A percentile compares a stretch with the other conserved stretches of the same genome.
phyloP scores from a whole-genome alignment of 176 grass and related monocot species.

The Oryza coarctata region DNA sequence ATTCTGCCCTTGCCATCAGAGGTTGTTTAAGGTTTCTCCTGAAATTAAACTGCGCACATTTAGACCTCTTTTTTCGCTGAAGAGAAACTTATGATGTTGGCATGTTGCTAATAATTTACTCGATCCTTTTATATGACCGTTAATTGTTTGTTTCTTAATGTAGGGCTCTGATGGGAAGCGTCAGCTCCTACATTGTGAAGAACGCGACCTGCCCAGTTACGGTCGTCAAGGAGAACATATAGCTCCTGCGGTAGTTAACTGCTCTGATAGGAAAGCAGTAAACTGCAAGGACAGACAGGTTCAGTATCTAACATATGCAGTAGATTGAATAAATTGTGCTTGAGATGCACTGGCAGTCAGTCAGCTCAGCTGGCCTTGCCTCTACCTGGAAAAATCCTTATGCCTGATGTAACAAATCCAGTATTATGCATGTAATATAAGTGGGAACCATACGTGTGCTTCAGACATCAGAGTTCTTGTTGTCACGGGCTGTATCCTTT shows the following conservation, averaged over 20 bases:
- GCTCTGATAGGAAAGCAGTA: neutral
- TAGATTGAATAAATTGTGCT: constrained; percentile 15
- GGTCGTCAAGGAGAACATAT: constrained; percentile 62
- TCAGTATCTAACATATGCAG: neutral
- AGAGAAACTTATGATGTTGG: neutral
- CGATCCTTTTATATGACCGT: neutral
- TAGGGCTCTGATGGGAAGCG: constrained; percentile 81
- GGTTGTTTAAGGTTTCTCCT: too few species aligned
- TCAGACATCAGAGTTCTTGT: neutral
- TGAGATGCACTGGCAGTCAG: neutral
- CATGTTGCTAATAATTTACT: neutral
- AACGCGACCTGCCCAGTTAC: constrained; percentile 62
- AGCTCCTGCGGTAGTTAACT: neutral
- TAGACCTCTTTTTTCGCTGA: neutral
- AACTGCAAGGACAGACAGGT: neutral
- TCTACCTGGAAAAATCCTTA: neutral
- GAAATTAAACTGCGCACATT: neutral
- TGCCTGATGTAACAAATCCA: neutral
- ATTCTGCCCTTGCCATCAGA: neutral
- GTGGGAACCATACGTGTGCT: neutral
- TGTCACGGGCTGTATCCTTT: neutral
- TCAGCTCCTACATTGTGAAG: constrained; percentile 63
- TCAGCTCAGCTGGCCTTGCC: neutral
- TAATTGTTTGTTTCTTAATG: constrained; percentile 1
- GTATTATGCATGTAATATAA: neutral